These are phyloP conservation scores for Leishmania aethiopica DNA, from an alignment of 208 protist species.

Conservation along the genomic window DNA sequence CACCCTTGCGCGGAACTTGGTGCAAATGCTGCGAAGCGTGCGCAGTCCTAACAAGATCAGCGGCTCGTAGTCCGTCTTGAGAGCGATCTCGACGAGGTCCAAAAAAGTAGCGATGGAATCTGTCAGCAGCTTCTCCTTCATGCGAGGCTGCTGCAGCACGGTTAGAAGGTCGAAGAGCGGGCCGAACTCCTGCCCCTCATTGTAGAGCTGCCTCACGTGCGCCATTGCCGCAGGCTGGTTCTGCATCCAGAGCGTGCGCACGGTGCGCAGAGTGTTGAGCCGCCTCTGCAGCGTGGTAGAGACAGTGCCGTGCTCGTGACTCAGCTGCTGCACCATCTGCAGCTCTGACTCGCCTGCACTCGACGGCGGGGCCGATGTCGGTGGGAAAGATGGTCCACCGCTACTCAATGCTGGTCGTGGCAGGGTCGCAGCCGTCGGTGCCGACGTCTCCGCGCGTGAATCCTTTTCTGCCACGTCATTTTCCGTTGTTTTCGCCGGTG, in stretches of 20 bases:
- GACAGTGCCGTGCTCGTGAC: slow-evolving; percentile 29
- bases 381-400: slow-evolving; percentile 19
- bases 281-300: slow-evolving; percentile 46
- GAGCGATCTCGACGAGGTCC: slow-evolving; percentile 50
- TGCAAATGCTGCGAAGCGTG: slow-evolving; percentile 58
- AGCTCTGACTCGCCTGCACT: slow-evolving; percentile 20
- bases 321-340: slow-evolving; percentile 41
- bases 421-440: slow-evolving; percentile 1
- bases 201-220: slow-evolving; percentile 49
- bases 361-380: slow-evolving; percentile 4
- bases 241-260: slow-evolving; percentile 62
- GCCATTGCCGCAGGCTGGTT: slow-evolving; percentile 56
- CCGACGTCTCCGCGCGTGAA: not conserved
- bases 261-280: slow-evolving; percentile 45
- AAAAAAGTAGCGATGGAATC: slow-evolving; percentile 60
- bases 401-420: slow-evolving; percentile 4
- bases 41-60: slow-evolving; percentile 56
- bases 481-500: not conserved
- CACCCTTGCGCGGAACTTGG: slow-evolving; percentile 59
- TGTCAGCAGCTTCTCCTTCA: slow-evolving; percentile 67
- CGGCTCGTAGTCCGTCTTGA: slow-evolving; percentile 49
- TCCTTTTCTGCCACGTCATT: not conserved
- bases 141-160: slow-evolving; percentile 70
- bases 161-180: slow-evolving; percentile 71
- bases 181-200: slow-evolving; percentile 58